A percentile compares a stretch with the other conserved stretches of the same genome.
Evolutionary conservation across 179 eudicot species (phyloP).

Genomic region (Patellifolia procumbens): DNA sequence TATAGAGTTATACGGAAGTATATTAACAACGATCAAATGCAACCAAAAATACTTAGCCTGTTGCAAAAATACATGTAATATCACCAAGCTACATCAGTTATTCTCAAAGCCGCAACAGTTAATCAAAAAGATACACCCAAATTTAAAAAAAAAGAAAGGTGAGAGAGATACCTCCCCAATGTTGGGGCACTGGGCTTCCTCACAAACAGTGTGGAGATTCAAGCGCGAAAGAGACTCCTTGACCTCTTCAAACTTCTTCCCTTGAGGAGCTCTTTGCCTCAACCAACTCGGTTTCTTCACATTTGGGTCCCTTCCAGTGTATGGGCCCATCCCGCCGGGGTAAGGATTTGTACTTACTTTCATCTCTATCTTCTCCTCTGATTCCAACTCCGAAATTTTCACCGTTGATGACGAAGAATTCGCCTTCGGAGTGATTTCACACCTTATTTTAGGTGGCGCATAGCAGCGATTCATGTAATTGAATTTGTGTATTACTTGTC

Average conservation of each 20-base stretch:
- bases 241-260: conserved; percentile 72
- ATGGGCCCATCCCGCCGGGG: conserved; percentile 41
- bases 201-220: conserved; percentile 86
- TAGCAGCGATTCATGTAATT: neutral
- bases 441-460: conserved; percentile 22
- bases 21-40: neutral
- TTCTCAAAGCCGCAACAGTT: too few relatives aligned
- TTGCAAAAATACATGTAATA: too few relatives aligned
- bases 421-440: conserved; percentile 3
- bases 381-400: conserved; percentile 20
- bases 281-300: conserved; percentile 89
- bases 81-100: too few relatives aligned
- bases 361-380: conserved; percentile 14
- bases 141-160: neutral
- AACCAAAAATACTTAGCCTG: too few relatives aligned
- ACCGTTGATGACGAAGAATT: neutral
- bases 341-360: conserved; percentile 37
- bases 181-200: conserved; percentile 97
- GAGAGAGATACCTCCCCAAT: conserved; percentile 57
- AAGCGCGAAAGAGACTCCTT: conserved; percentile 66
- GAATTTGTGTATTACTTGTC: neutral
- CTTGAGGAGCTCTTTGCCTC: conserved; percentile 88
- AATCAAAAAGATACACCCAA: neutral
- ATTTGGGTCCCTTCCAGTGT: conserved; percentile 76
- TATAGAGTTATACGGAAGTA: too few relatives aligned